Base-by-base conservation (phyloP, 495 filamentous ascomycete species). In the Astrothelium macrocarpum region DNA sequence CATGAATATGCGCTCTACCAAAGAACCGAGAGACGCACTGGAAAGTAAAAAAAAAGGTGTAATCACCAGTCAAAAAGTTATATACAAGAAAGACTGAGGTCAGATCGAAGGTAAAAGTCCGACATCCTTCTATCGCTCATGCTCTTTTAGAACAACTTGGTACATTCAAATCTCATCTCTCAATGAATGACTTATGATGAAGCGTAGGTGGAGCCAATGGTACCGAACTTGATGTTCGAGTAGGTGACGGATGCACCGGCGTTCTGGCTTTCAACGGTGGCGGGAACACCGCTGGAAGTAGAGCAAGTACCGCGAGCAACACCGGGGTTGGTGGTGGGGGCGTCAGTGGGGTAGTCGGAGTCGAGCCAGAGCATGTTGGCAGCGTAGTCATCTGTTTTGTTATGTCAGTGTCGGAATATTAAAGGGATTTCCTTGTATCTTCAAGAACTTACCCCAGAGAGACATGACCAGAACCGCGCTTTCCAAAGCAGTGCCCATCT, bases 331-430 rank as follows among this genome's bases (percentile, higher is more conserved):
- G 78, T 78, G 43, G 80, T 75, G 20, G 79, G 78, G 1, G 74
- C 79, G 69, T 80, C 79, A 45, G 79, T 75, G 2, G 89, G 90
- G 79, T 85, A 90, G 75, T 77, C 81, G 72, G 84, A 85, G 79
- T 92, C 89, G 70, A 94, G 85, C 90, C 90, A 93, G 68, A 88
- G 81, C 90, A 92, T 93, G 78, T 89, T 82, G 76, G 80, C 77
- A 28, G 80, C 76, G 76, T 91, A 83, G 77, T 91, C 88, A 71
- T 90, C 43, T 49, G n/a, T 49, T 20, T 5, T 18, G 18, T 18
- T 20, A 49, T 49, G 43, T 49, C 43, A 49, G 43, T 20, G 43
- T 3, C n/a, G n/a, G 3, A 49, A 4, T 14, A 18, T 18, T 18
- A 11, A 3, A 49, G n/a, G 11, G 18, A 49, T 49, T 49, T 4